Evolutionary conservation across 2,329 filamentous ascomycete genomes (phyloP), one percentile per base, ranked within the genome.

Genomic region (Neocucurbitaria cava): DNA sequence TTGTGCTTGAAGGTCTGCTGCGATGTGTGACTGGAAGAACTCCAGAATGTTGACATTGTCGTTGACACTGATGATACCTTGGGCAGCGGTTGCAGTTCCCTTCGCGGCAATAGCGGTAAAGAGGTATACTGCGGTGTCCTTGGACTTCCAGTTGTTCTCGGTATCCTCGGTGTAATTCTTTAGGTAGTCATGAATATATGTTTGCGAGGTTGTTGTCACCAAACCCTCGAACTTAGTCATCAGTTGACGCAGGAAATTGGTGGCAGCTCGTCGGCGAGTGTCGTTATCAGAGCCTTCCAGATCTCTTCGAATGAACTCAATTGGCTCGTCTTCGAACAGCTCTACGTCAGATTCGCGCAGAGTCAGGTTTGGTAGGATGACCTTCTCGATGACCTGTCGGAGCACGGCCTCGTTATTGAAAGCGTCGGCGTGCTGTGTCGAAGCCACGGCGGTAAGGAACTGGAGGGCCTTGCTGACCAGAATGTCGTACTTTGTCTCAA

Each of bases 91-190:
- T 28, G 94, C 88, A 28, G 87, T 85, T 49, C 95, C 95, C 79
- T 96, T 96, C 36, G 93, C 92, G 15, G 95, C 95, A 65, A 98
- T 92, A 4, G 95, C 92, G 33, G 95, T 87, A 81, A 96, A 99
- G 15, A 99, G 86, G 71, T 98, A 98, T 53, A 97, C 89, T n/a
- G 95, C 95, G 0, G 94, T 98, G 71, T 99, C 95, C 80, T 99
- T 99, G 44, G 92, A 88, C 77, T 96, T 96, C 95, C 95, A 99
- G 74, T 96, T 92, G 17, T 83, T 79, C 13, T 79, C 76, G 17
- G 63, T 53, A 58, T 87, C 82, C 75, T 90, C 90, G 50, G 87
- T 84, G 69, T 92, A 92, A 49, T 89, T 83, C 31, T 80, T 78
- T 24, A 99, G 83, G 73, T 96, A 96, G 75, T 93, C 90, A 58